phyloP scores from a whole-genome alignment of 768 basidiomycete species.

The Mycena belliarum region DNA sequence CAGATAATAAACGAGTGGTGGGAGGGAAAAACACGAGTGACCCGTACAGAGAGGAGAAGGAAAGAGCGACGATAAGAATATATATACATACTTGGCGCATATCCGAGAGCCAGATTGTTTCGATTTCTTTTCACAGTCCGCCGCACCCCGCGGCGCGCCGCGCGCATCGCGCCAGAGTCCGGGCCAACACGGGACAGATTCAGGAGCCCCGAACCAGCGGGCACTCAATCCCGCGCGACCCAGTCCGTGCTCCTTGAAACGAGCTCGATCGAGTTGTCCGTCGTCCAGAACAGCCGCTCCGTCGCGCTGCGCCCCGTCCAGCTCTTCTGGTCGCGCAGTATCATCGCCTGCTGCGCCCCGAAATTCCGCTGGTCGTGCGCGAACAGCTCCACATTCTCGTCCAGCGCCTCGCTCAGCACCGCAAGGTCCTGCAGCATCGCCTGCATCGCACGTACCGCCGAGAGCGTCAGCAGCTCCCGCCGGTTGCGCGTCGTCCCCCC shows the following conservation, averaged over 20 bases:
- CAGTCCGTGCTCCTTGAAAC: conserved; percentile 85
- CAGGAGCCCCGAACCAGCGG: background rate
- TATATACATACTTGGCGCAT: conserved; percentile 2
- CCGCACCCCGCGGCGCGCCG: background rate
- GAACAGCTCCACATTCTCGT: conserved; percentile 90
- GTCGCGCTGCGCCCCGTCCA: conserved; percentile 93
- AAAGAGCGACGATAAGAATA: conserved; percentile 1
- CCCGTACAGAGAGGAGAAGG: background rate
- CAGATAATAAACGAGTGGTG: background rate
- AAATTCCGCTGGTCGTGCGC: conserved; percentile 93
- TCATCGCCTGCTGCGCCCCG: conserved; percentile 98
- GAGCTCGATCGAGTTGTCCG: conserved; percentile 87
- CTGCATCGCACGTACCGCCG: conserved; percentile 79
- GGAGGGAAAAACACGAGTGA: background rate
- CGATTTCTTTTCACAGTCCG: background rate
- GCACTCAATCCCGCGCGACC: conserved; percentile 67
- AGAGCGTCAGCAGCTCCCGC: conserved; percentile 73
- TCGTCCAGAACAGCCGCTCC: conserved; percentile 90
- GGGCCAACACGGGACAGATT: background rate
- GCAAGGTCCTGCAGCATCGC: conserved; percentile 88
- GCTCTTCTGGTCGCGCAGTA: conserved; percentile 91
- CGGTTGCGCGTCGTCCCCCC: conserved; percentile 65
- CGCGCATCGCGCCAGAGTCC: background rate
- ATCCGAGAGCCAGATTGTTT: conserved; percentile 12
- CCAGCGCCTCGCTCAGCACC: conserved; percentile 80